These are phyloP conservation scores for Mortierella sp. DNA, from an alignment of 371 early-diverging fungal species.

Conservation along the genomic window DNA sequence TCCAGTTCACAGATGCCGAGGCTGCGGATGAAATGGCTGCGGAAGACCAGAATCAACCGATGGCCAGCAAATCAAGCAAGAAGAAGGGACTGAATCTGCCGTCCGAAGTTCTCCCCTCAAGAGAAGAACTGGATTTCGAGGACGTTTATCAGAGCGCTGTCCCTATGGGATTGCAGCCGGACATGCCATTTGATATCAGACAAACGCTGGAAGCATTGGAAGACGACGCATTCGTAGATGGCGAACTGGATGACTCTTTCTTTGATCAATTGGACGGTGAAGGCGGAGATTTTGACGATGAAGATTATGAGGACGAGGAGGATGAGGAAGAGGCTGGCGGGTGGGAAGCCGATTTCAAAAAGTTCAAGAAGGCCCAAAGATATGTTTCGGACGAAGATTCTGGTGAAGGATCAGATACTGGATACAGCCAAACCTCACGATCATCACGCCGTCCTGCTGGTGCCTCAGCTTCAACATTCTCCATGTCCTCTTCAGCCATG, in stretches of 20 bases:
- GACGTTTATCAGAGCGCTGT: slow-evolving; percentile 58
- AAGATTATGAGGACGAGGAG: slow-evolving; percentile 59
- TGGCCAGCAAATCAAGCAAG: slow-evolving; percentile 55
- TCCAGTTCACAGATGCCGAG: slow-evolving; percentile 40
- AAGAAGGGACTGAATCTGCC: slow-evolving; percentile 63
- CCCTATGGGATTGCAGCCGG: slow-evolving; percentile 75
- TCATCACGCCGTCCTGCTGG: slow-evolving; percentile 34
- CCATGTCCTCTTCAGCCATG: slow-evolving; percentile 93
- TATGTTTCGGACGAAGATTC: slow-evolving; percentile 53
- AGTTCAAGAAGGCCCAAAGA: slow-evolving; percentile 59
- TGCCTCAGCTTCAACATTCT: slow-evolving; percentile 59
- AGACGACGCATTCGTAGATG: slow-evolving; percentile 86
- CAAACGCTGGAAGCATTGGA: slow-evolving; percentile 92
- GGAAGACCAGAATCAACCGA: slow-evolving; percentile 22
- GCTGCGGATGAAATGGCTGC: slow-evolving; percentile 43
- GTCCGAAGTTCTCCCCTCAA: slow-evolving; percentile 78
- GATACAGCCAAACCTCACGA: slow-evolving; percentile 26
- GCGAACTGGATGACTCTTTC: slow-evolving; percentile 81
- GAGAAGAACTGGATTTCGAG: slow-evolving; percentile 61
- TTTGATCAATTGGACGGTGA: slow-evolving; percentile 72
- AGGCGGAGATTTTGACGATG: slow-evolving; percentile 56
- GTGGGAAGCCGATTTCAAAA: slow-evolving; percentile 77
- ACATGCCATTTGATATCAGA: slow-evolving; percentile 82
- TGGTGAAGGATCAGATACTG: slow-evolving; percentile 55
- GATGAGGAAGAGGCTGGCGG: slow-evolving; percentile 55